Base-by-base conservation (phyloP, 2,329 filamentous ascomycete genomes). In the Fusarium drepaniforme region DNA sequence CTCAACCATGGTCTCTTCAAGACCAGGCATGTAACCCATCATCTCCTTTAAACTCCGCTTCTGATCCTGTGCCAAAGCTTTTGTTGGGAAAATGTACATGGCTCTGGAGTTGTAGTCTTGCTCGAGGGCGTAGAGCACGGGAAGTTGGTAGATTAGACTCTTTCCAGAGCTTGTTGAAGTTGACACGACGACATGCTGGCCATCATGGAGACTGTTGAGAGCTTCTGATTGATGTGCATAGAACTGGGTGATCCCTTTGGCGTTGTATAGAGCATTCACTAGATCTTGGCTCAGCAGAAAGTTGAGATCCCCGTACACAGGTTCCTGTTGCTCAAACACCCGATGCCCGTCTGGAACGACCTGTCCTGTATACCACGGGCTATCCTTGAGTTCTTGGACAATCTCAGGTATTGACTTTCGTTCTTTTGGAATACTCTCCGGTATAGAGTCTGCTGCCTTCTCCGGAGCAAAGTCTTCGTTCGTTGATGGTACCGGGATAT, bases 41-140 rank as follows among this genome's bases (percentile, higher is more conserved):
- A 98, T 89, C 64, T 98, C 95, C 78, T 94, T 94, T 81, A 99
- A 86, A 76, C 95, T 98, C 76, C 95, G 90, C 77, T 93, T 92
- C 82, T 99, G 97, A 82, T 99, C 97, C 81, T 99, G 97, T 0
- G 97, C 96, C 18, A 99, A 85, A 1, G 97, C 97, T 84, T 99
- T 99, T 0, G 97, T 99, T 0, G 97, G 97, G 71, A 99, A 99
- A 40, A 99, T 98, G 81, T 98, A 98, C 92, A 99, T 95, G 3
- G 97, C 97, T 77, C 97, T 88, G 11, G 94, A 94, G 66, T 92
- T 87, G 3, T 83, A 85, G 78, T 98, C 93, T 63, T 90, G 87
- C 82, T 99, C 96, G 3, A 99, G 85, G 60, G 94, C 93, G 80
- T 97, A 92, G 13, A 99, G 85, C 53, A 99, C 95, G 0, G 97